These are phyloP conservation scores for Spergularia azorica DNA, from an alignment of 179 eudicot genomes.

Conservation along the genomic window DNA sequence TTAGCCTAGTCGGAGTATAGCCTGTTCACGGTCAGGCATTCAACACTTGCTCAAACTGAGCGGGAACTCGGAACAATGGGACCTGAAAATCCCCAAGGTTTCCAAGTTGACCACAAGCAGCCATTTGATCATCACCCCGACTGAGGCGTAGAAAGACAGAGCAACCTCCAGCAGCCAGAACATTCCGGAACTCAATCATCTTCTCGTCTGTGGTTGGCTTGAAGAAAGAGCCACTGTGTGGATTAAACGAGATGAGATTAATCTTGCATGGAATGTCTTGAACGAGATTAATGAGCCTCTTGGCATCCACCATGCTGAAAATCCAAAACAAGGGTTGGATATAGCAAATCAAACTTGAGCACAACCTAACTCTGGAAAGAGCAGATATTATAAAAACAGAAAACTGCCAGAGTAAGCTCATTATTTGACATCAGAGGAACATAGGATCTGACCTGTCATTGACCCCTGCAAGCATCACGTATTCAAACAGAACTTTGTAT, in stretches of 20 bases:
- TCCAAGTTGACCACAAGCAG: slow-evolving; percentile 98
- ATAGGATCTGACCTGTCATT: slow-evolving; percentile 77
- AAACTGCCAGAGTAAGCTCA: too few species aligned
- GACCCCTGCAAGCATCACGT: slow-evolving; percentile 94
- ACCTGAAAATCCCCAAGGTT: slow-evolving; percentile 72
- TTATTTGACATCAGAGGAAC: neutral
- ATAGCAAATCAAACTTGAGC: neutral
- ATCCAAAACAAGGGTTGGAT: neutral
- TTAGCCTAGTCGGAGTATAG: neutral
- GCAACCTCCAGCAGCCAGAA: slow-evolving; percentile 75
- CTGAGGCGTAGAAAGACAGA: slow-evolving; percentile 68
- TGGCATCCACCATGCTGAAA: slow-evolving; percentile 87
- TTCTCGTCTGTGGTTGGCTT: slow-evolving; percentile 72
- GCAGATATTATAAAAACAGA: neutral
- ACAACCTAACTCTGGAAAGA: neutral
- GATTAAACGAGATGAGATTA: slow-evolving; percentile 90
- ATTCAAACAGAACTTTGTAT: slow-evolving; percentile 85
- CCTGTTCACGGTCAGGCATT: slow-evolving; percentile 16
- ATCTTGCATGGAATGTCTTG: slow-evolving; percentile 95
- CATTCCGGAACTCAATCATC: slow-evolving; percentile 83
- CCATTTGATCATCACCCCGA: slow-evolving; percentile 96
- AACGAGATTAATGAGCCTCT: slow-evolving; percentile 76
- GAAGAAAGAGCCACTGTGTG: slow-evolving; percentile 77
- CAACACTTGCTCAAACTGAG: slow-evolving; percentile 33
- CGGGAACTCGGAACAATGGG: slow-evolving; percentile 77